Conservation (phyloP, 768 basidiomycete species). For the Agrocybe chaxingu region DNA sequence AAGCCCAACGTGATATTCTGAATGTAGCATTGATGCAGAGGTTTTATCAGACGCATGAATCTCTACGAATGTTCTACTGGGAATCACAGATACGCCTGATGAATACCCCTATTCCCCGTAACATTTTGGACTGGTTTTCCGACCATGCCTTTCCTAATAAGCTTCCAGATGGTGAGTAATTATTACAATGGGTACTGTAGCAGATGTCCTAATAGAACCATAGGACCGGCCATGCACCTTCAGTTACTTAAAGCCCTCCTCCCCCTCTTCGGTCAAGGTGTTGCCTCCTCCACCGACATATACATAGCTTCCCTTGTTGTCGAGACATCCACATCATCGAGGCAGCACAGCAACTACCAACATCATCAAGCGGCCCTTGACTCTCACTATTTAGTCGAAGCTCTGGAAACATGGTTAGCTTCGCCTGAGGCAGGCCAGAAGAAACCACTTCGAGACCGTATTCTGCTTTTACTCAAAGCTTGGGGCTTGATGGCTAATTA, state of each 20-base stretch:
- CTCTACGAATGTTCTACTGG: conserved; percentile 7
- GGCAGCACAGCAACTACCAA: neutral
- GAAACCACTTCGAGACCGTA: no score
- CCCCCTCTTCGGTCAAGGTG: neutral
- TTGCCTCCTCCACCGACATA: conserved; percentile 2
- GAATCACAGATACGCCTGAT: conserved; percentile 9
- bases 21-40: conserved; percentile 4
- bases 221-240: neutral
- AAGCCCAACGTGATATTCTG: neutral
- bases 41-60: neutral
- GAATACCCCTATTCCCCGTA: conserved; percentile 1
- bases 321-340: neutral
- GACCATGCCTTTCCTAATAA: neutral
- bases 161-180: neutral
- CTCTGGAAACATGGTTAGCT: conserved; percentile 1
- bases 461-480: no score
- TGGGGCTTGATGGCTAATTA: no score
- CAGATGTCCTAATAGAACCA: neutral
- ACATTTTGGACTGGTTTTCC: neutral
- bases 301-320: conserved; percentile 6
- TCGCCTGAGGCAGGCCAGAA: neutral
- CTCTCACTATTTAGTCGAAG: conserved; percentile 3
- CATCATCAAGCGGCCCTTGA: neutral
- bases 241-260: conserved; percentile 2
- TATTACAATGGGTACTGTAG: neutral